phyloP scores from a whole-genome alignment of 2,329 filamentous ascomycete genomes.

The Huntiella decipiens region DNA sequence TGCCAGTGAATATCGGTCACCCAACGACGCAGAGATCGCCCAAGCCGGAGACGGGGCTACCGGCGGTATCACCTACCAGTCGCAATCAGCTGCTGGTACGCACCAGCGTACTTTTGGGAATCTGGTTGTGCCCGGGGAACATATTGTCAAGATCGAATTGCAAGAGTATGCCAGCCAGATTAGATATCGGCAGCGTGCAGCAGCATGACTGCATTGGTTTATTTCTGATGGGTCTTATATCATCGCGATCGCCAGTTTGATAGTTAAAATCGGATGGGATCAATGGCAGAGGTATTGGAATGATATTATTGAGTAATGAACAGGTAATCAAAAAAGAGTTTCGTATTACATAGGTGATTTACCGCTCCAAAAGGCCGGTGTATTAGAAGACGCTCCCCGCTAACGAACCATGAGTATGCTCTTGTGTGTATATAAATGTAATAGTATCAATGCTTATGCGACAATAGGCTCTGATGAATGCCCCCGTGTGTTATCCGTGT shows the following conservation, averaged over 20 bases:
- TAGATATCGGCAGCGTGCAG: slow-evolving; percentile 12
- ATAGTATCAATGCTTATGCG: not conserved
- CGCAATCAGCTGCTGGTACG: slow-evolving; percentile 10
- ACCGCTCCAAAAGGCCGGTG: too few relatives aligned
- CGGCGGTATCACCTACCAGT: not conserved
- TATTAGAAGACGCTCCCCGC: too few relatives aligned
- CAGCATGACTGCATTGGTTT: slow-evolving; percentile 7
- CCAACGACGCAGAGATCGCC: slow-evolving; percentile 31
- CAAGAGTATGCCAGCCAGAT: slow-evolving; percentile 52
- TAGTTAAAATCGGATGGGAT: too few relatives aligned
- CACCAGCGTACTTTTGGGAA: slow-evolving; percentile 54
- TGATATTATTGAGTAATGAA: too few relatives aligned
- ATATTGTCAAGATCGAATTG: slow-evolving; percentile 75
- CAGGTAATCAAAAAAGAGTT: not conserved
- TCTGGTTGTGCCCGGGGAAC: slow-evolving; percentile 70
- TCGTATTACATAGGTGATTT: too few relatives aligned
- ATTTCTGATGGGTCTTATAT: not conserved
- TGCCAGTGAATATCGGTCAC: slow-evolving; percentile 77
- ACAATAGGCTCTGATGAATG: slow-evolving; percentile 32
- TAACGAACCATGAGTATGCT: too few relatives aligned
- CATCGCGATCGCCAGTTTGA: not conserved
- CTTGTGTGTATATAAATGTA: too few relatives aligned
- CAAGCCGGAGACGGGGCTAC: slow-evolving; percentile 17
- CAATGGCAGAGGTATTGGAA: too few relatives aligned
- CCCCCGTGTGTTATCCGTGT: slow-evolving; percentile 33